phyloP scores from a whole-genome alignment of 345 rosid species.

The Viola odorata region DNA sequence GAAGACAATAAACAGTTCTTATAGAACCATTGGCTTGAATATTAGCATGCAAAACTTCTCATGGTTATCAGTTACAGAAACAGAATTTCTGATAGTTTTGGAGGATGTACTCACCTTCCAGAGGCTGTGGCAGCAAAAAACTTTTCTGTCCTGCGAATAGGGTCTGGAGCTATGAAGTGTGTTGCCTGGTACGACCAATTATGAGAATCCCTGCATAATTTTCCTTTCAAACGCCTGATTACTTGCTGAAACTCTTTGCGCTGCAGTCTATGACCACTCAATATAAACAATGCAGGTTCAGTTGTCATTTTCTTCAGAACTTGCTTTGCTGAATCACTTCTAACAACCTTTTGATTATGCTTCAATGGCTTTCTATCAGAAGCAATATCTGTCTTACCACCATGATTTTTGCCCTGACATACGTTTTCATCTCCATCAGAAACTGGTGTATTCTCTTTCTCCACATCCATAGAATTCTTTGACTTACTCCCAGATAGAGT shows the following conservation, averaged over 20 bases:
- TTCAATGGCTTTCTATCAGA: conserved; percentile 21
- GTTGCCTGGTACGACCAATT: conserved; percentile 98
- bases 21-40: background rate
- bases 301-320: conserved; percentile 18
- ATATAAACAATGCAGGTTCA: conserved; percentile 53
- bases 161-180: conserved; percentile 66
- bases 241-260: conserved; percentile 72
- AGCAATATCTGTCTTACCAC: conserved; percentile 23
- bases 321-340: conserved; percentile 6
- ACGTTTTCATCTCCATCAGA: conserved; percentile 18
- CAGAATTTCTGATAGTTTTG: conserved; percentile 8
- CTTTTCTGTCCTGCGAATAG: conserved; percentile 82
- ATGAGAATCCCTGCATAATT: conserved; percentile 80
- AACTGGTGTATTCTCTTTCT: conserved; percentile 40
- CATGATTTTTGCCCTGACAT: conserved; percentile 10
- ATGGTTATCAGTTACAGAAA: too few relatives aligned
- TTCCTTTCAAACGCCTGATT: conserved; percentile 62
- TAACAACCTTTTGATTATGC: conserved; percentile 23
- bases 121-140: conserved; percentile 42
- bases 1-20: too few relatives aligned
- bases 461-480: conserved; percentile 19
- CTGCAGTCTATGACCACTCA: conserved; percentile 64
- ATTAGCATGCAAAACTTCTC: background rate
- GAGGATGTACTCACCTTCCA: conserved; percentile 29
- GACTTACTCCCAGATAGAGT: conserved; percentile 12